These are phyloP conservation scores for Nissolia schottii DNA, from an alignment of 306 rosid genomes.

Conservation along the genomic window DNA sequence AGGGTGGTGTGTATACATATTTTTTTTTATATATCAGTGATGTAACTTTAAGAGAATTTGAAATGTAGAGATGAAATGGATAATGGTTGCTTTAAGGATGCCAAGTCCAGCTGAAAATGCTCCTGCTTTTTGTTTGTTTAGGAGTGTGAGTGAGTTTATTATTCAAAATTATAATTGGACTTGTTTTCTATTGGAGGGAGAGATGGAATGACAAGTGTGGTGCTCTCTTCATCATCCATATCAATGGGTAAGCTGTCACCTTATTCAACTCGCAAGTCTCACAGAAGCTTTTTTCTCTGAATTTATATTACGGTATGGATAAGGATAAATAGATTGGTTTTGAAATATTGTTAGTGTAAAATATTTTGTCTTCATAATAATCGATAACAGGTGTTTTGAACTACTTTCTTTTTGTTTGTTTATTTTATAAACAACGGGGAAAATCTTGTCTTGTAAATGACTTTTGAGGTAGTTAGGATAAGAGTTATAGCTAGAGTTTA, in stretches of 20 bases:
- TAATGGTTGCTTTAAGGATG: slow-evolving; percentile 50
- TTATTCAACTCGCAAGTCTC: neutral
- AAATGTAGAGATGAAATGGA: slow-evolving; percentile 37
- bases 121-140: slow-evolving; percentile 33
- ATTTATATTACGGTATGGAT: neutral
- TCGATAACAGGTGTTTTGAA: too few relatives aligned
- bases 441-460: too few relatives aligned
- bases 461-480: too few relatives aligned
- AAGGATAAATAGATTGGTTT: too few relatives aligned
- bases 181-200: slow-evolving; percentile 26
- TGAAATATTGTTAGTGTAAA: too few relatives aligned
- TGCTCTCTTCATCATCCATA: slow-evolving; percentile 6
- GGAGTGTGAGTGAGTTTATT: slow-evolving; percentile 17
- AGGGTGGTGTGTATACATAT: slow-evolving; percentile 43
- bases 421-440: too few relatives aligned
- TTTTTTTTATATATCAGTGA: slow-evolving; percentile 23
- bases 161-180: slow-evolving; percentile 26
- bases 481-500: too few relatives aligned
- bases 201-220: slow-evolving; percentile 13
- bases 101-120: slow-evolving; percentile 36
- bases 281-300: neutral
- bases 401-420: too few relatives aligned
- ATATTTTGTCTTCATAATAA: too few relatives aligned
- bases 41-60: slow-evolving; percentile 39
- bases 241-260: neutral